Base-by-base conservation (phyloP, 306 rosid species). In the Calophaca sinica region DNA sequence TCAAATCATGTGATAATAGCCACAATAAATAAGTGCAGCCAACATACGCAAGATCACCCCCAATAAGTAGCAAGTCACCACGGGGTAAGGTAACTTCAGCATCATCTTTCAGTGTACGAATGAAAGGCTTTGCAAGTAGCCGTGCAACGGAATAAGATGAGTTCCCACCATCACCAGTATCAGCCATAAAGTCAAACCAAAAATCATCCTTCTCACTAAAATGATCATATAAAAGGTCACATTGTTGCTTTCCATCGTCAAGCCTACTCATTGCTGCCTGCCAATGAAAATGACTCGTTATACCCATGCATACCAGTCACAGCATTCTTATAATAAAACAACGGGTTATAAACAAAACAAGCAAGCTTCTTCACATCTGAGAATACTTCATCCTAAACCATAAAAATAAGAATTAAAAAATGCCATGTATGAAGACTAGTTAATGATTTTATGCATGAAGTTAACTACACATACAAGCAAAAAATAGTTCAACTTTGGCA, bases 171-270 rank as follows among this genome's bases (percentile, higher is more conserved):
- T 94, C 99, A 13, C 99, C 99, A 20, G 99, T 94, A 84, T 94
- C 99, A 79, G 99, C 97, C 96, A 92, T 92, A 83, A 94, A 94
- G 84, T 94, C 99, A 84, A 94, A 94, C 97, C 99, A 94, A 38
- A 94, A 79, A 59, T 87, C 96, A 62, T 90, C 91, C 88, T 83
- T 89, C 79, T 86, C 93, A 62, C 84, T 80, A 62, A 92, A 87
- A 79, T 94, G 94, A 79, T 84, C 88, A 73, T 87, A 94, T 36
- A 94, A 69, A 80, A 90, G 83, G 71, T 89, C 99, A 54, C 73
- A 84, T 66, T 86, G 83, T 59, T 80, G 74, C 72, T 79, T 85
- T 79, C 88, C 93, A 32, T 90, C 87, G 20, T 79, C 82, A 82
- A 68, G 86, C 91, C 81, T 89, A 88, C 79, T 83, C 99, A 92